Evolutionary conservation across 1,139 yeast genomes (phyloP), one percentile per base, ranked within the genome.

Genomic region (Saccharomyces pastorianus): DNA sequence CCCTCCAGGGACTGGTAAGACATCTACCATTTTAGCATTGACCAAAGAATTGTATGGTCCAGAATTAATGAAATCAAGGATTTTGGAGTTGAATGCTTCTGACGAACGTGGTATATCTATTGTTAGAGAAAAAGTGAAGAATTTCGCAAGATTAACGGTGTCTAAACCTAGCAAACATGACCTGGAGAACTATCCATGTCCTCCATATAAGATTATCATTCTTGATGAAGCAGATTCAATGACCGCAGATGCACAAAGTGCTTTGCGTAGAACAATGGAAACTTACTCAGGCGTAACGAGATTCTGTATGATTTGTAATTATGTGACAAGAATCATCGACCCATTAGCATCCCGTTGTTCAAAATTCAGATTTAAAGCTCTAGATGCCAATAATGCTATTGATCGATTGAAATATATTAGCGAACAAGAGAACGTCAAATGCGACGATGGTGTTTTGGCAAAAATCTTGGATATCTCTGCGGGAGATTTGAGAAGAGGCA

Each of bases 171-270:
- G 85, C 0, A 75, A 76, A 14, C 84, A 83, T 46, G 93, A 86
- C 63, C 71, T 79, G 55, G 80, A 75, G 44, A 78, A 83, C 14
- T 89, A 89, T 69, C 97, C 98, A 0, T 93, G 98, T 67, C 97
- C 97, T 1, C 96, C 96, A 5, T 91, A 86, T 71, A 91, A 91
- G 68, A 85, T 87, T 62, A 81, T 75, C 53, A 86, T 89, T 50
- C 71, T 91, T 53, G 98, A 93, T 73, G 99, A 93, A 71, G 99
- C 99, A 0, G 99, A 93, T 69, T 88, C 96, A 20, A 93, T 93
- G 99, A 93, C 99, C n/a, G 82, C 88, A 49, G 99, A 93, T 70
- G 99, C 99, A 0, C 99, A 93, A 69, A 81, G 93, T 50, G 99
- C 99, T 0, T 75, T 93, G 58, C 82, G 99, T 72, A 80, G 99